phyloP scores from a whole-genome alignment of 2,329 filamentous ascomycete genomes.

The Ceratocystis lukuohia region DNA sequence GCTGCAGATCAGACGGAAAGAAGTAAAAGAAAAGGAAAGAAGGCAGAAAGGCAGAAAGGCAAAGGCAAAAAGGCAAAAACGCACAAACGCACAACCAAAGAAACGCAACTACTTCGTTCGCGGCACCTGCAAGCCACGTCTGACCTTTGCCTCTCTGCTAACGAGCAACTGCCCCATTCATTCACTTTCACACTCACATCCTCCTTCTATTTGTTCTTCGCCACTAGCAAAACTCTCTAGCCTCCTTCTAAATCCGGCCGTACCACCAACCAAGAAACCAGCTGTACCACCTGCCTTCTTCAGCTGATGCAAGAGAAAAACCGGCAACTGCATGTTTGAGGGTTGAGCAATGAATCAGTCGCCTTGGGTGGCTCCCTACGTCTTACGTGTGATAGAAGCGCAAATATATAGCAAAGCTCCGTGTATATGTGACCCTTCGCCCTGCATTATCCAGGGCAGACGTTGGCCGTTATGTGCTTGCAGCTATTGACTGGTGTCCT shows the following conservation, averaged over 20 bases:
- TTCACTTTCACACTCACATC: neutral
- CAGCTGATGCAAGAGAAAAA: neutral
- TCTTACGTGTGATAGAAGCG: neutral
- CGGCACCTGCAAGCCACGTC: conserved; percentile 1
- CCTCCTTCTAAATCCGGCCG: neutral
- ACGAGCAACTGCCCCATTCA: neutral
- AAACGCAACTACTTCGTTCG: neutral
- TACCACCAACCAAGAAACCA: neutral
- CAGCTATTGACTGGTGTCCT: no score
- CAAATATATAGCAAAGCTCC: neutral
- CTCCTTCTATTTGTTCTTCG: neutral
- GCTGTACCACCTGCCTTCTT: neutral
- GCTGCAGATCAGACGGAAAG: neutral
- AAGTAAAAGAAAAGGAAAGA: neutral
- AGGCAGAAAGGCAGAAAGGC: neutral
- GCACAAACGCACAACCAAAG: no score
- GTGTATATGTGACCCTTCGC: no score
- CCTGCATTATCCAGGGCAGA: no score
- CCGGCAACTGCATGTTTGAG: conserved; percentile 1
- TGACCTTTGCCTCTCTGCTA: neutral
- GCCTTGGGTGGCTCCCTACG: neutral
- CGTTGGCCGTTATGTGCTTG: no score
- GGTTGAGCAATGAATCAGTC: neutral
- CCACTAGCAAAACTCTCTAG: neutral
- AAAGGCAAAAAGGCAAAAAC: neutral